Evolutionary conservation across 1,139 yeast species (phyloP).

Genomic region (Saccharomyces pastorianus): DNA sequence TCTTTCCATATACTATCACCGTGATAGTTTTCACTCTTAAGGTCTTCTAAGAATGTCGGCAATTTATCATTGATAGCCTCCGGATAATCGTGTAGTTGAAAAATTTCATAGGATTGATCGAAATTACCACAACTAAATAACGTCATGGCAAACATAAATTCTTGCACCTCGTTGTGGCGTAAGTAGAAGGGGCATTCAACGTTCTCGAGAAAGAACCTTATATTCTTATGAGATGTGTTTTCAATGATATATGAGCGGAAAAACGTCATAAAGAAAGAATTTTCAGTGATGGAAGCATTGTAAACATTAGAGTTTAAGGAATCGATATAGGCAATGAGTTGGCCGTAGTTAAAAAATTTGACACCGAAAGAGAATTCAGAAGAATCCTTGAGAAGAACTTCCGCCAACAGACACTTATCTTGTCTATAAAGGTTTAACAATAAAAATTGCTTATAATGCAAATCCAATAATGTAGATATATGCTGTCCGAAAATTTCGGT

Average conservation of each 20-base stretch:
- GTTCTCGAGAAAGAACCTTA: conserved; percentile 13
- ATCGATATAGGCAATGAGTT: conserved; percentile 19
- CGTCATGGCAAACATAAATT: conserved; percentile 25
- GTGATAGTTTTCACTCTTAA: conserved; percentile 7
- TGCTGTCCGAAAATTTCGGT: conserved; percentile 17
- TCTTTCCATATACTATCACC: conserved; percentile 19
- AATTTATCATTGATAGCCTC: conserved; percentile 9
- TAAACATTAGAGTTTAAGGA: conserved; percentile 16
- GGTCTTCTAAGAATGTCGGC: conserved; percentile 17
- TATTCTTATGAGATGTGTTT: conserved; percentile 10
- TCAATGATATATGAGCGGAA: conserved; percentile 8
- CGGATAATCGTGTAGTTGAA: conserved; percentile 21
- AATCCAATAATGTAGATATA: conserved; percentile 17
- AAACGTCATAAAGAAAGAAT: conserved; percentile 19
- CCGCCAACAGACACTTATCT: conserved; percentile 17
- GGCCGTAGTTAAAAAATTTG: conserved; percentile 19
- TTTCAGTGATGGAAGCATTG: conserved; percentile 10
- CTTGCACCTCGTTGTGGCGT: conserved; percentile 17
- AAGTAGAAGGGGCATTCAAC: conserved; percentile 19
- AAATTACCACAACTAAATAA: conserved; percentile 22
- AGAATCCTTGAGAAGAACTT: conserved; percentile 17
- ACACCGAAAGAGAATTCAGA: conserved; percentile 22
- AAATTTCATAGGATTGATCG: conserved; percentile 21
- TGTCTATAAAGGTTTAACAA: conserved; percentile 22
- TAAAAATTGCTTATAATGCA: conserved; percentile 24